phyloP scores from a whole-genome alignment of 495 filamentous ascomycete genomes.

The Aspergillus asperescens region DNA sequence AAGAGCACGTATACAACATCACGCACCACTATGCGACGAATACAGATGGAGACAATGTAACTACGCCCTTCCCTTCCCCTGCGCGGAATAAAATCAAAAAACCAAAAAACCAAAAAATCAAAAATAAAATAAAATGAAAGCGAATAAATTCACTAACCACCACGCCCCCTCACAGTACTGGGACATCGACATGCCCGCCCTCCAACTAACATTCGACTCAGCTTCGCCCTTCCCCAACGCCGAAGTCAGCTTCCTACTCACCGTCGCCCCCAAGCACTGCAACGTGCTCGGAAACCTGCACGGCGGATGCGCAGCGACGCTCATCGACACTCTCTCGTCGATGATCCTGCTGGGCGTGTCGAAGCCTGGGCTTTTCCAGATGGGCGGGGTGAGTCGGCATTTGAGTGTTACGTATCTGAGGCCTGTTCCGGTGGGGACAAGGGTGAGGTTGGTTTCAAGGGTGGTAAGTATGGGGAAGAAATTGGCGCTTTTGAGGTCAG shows the following conservation, averaged over 20 bases:
- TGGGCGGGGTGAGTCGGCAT: constrained; percentile 61
- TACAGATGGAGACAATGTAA: not conserved
- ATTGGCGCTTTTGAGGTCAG: constrained; percentile 42
- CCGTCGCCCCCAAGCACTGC: constrained; percentile 47
- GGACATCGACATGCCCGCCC: constrained; percentile 28
- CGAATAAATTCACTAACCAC: not conserved
- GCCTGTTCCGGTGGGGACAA: constrained; percentile 49
- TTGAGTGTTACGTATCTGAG: constrained; percentile 64
- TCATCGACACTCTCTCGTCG: constrained; percentile 64
- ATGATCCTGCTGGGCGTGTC: constrained; percentile 52
- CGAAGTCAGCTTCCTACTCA: constrained; percentile 37
- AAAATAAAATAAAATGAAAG: no score
- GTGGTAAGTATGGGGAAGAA: constrained; percentile 57
- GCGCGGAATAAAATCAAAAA: no score
- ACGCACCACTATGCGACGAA: not conserved
- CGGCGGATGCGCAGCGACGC: constrained; percentile 61
- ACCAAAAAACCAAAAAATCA: no score
- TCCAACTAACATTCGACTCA: constrained; percentile 40
- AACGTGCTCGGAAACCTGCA: constrained; percentile 61
- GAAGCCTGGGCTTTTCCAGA: constrained; percentile 55
- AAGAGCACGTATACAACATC: constrained; percentile 21
- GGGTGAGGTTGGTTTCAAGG: constrained; percentile 53
- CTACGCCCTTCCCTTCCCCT: not conserved
- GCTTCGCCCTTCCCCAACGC: constrained; percentile 30
- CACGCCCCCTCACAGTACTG: constrained; percentile 25